These are phyloP conservation scores for Rusavskia elegans DNA, from an alignment of 495 filamentous ascomycete genomes.

Conservation along the genomic window DNA sequence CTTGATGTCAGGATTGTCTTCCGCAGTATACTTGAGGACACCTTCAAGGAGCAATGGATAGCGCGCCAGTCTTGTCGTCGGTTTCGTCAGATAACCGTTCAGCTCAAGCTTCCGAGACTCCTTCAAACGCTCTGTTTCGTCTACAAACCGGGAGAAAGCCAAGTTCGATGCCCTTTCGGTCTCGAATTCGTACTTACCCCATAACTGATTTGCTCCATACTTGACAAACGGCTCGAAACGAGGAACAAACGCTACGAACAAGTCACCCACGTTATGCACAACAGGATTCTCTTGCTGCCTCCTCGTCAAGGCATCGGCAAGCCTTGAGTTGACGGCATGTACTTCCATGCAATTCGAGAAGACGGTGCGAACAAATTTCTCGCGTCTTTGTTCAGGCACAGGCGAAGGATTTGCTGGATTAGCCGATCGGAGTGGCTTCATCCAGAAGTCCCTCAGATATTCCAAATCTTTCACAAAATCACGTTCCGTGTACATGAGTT, in stretches of 20 bases:
- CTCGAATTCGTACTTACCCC: conserved; percentile 96
- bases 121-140: conserved; percentile 90
- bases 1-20: conserved; percentile 73
- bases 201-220: conserved; percentile 91
- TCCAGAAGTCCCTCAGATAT: conserved; percentile 98
- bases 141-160: conserved; percentile 78
- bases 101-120: conserved; percentile 94
- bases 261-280: conserved; percentile 80
- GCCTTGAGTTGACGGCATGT: conserved; percentile 69
- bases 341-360: conserved; percentile 96
- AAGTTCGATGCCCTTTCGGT: conserved; percentile 82
- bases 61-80: conserved; percentile 85
- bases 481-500: conserved; percentile 96
- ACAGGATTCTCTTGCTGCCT: conserved; percentile 81
- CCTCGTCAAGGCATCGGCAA: conserved; percentile 75
- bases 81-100: conserved; percentile 97
- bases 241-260: conserved; percentile 83
- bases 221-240: conserved; percentile 91
- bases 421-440: conserved; percentile 65
- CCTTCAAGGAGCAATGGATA: conserved; percentile 93
- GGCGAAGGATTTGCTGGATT: conserved; percentile 55
- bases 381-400: conserved; percentile 74
- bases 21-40: conserved; percentile 72
- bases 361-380: conserved; percentile 82
- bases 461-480: conserved; percentile 99